These are phyloP conservation scores for Sicyos baderoa DNA, from an alignment of 306 rosid species.

Conservation along the genomic window DNA sequence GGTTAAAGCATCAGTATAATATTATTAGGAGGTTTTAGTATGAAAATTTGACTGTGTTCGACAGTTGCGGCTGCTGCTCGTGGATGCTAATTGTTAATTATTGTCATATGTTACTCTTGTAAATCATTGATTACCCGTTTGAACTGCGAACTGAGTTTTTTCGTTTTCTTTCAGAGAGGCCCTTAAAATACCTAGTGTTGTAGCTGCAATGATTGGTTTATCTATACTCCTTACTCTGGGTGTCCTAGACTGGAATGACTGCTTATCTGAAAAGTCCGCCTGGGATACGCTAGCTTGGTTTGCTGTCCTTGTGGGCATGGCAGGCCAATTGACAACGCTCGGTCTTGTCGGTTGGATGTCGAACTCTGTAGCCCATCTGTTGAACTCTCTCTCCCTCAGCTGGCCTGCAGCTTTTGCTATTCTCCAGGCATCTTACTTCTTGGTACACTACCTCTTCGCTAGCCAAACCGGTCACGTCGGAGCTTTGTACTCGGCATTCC, in stretches of 20 bases:
- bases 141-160: background rate
- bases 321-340: conserved; percentile 76
- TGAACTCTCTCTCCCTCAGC: conserved; percentile 57
- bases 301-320: conserved; percentile 89
- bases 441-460: conserved; percentile 90
- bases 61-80: background rate
- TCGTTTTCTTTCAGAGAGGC: conserved; percentile 45
- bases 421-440: conserved; percentile 83
- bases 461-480: conserved; percentile 98
- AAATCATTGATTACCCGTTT: background rate
- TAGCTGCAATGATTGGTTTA: conserved; percentile 89
- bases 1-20: background rate
- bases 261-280: conserved; percentile 78
- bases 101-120: conserved; percentile 5
- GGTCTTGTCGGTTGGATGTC: conserved; percentile 90
- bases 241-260: conserved; percentile 88
- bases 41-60: background rate
- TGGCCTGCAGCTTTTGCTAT: conserved; percentile 75
- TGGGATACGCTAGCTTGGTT: conserved; percentile 99
- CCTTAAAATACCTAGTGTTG: conserved; percentile 66
- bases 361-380: conserved; percentile 45
- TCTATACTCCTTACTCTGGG: conserved; percentile 71
- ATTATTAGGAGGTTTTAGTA: background rate
- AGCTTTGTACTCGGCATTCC: conserved; percentile 83
- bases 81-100: background rate